These are phyloP conservation scores for Gentiana macrophylla DNA, from an alignment of 257 asterid species.

Conservation along the genomic window DNA sequence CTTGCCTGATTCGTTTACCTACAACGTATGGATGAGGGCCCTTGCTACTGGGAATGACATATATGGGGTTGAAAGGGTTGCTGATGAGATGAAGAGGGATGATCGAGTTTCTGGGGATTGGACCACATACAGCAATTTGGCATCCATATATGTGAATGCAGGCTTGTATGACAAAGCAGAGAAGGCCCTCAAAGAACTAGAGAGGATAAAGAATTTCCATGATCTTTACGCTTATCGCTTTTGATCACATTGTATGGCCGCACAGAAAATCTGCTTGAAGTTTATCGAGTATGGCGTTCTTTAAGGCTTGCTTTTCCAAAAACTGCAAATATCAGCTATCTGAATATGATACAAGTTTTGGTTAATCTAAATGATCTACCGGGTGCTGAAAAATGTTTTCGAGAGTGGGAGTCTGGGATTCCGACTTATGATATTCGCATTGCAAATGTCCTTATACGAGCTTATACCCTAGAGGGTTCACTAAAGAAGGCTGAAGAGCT, in stretches of 20 bases:
- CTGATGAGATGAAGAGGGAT: constrained; percentile 92
- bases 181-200: constrained; percentile 78
- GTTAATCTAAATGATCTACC: constrained; percentile 76
- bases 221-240: constrained; percentile 61
- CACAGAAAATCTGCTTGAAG: constrained; percentile 71
- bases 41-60: constrained; percentile 70
- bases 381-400: constrained; percentile 89
- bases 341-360: constrained; percentile 80
- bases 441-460: constrained; percentile 65
- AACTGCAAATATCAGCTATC: constrained; percentile 74
- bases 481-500: constrained; percentile 59
- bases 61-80: constrained; percentile 73
- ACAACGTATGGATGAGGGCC: constrained; percentile 95
- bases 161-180: constrained; percentile 64
- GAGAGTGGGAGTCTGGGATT: constrained; percentile 58
- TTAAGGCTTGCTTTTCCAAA: constrained; percentile 72
- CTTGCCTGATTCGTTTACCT: constrained; percentile 61
- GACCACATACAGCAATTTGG: constrained; percentile 92
- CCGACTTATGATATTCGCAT: constrained; percentile 64
- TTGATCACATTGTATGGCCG: constrained; percentile 77
- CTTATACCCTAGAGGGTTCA: constrained; percentile 50
- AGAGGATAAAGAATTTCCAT: constrained; percentile 46
- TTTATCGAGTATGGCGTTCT: constrained; percentile 88
- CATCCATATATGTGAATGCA: constrained; percentile 78
- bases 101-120: constrained; percentile 83